Percentiles rank a stretch among this genome's conserved stretches.
Conservation (phyloP, 225 moss, liverwort and hornwort species). For the Takakia lepidozioides region DNA sequence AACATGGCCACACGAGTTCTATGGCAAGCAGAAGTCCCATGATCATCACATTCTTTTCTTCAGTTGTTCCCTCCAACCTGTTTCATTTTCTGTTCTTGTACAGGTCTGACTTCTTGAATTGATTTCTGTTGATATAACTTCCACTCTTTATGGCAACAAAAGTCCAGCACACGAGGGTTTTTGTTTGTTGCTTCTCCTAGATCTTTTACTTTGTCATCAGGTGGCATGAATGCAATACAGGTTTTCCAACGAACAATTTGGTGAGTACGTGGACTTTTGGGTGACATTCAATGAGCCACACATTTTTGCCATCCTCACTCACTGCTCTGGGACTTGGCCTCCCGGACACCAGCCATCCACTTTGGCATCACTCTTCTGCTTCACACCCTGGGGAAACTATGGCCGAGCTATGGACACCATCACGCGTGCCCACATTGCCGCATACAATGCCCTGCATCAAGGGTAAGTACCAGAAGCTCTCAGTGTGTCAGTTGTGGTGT, state of each 20-base stretch:
- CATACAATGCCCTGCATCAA: conserved; percentile 68
- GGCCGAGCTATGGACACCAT: conserved; percentile 75
- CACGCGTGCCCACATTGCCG: conserved; percentile 70
- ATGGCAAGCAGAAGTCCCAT: too few species aligned
- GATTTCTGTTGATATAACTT: too few species aligned
- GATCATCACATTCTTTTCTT: too few species aligned
- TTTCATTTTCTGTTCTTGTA: too few species aligned
- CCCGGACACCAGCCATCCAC: conserved; percentile 59
- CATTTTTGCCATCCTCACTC: conserved; percentile 51
- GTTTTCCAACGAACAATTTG: conserved; percentile 44
- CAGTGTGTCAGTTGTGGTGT: too few species aligned
- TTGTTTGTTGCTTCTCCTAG: too few species aligned
- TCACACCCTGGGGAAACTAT: conserved; percentile 73
- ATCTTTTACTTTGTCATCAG: too few species aligned
- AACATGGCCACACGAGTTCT: too few species aligned
- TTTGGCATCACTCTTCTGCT: conserved; percentile 50
- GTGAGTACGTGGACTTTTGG: conserved; percentile 60
- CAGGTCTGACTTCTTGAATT: too few species aligned
- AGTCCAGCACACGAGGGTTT: too few species aligned
- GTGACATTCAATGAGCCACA: conserved; percentile 64
- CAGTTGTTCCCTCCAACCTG: too few species aligned
- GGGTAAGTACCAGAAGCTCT: conserved; percentile 54
- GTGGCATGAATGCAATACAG: conserved; percentile 21
- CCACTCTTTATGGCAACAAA: too few species aligned
- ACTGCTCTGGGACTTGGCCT: conserved; percentile 94